phyloP scores from a whole-genome alignment of 352 stramenopile species.

The Globisporangium viniferum region DNA sequence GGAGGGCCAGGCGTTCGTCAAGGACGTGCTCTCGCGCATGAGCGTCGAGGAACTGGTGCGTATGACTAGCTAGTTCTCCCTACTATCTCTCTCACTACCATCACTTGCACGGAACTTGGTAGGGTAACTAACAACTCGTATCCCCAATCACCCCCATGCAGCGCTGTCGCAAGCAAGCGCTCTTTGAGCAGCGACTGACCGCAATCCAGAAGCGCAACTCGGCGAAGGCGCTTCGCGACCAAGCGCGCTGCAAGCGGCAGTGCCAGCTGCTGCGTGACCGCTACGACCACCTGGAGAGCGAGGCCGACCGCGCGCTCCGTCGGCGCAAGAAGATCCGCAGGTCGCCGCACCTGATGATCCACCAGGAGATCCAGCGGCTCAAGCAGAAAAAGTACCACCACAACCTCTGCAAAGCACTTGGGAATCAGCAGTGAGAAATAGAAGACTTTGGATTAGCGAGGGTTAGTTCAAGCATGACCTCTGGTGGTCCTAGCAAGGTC shows the following conservation, averaged over 20 bases:
- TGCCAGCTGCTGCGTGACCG: conserved; percentile 36
- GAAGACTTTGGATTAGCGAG: background rate
- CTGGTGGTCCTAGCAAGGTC: background rate
- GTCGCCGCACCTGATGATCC: conserved; percentile 53
- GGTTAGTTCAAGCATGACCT: background rate
- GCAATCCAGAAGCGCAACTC: conserved; percentile 30
- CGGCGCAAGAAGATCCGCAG: conserved; percentile 54
- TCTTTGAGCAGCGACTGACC: conserved; percentile 34
- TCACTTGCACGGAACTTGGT: no score
- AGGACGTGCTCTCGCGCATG: conserved; percentile 29
- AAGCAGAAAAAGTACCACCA: conserved; percentile 39
- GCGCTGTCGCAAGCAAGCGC: conserved; percentile 38
- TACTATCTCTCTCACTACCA: background rate
- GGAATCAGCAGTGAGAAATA: background rate
- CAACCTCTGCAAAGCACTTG: conserved; percentile 10
- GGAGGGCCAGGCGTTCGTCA: conserved; percentile 41
- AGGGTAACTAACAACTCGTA: background rate
- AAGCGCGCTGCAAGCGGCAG: conserved; percentile 36
- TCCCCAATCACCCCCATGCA: conserved; percentile 1
- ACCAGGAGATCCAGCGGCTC: conserved; percentile 48
- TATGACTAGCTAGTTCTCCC: background rate
- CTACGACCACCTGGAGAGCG: conserved; percentile 54
- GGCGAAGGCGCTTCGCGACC: conserved; percentile 27
- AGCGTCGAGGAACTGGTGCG: conserved; percentile 61
- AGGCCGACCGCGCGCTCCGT: conserved; percentile 48